phyloP scores from a whole-genome alignment of 768 basidiomycete species.

The Trametes cinnabarina region DNA sequence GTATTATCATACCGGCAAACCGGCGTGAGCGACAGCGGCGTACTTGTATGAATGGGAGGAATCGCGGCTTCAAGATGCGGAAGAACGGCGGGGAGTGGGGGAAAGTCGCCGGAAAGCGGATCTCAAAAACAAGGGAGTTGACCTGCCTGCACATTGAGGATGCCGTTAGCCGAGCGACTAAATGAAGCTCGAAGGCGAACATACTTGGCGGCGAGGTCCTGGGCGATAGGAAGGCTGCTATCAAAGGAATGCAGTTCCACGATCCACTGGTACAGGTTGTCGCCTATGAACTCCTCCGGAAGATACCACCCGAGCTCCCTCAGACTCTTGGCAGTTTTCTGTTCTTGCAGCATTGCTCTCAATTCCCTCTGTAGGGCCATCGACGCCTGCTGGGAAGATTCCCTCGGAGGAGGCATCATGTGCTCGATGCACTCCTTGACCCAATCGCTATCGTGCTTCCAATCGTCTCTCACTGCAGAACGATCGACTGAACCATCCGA shows the following conservation, averaged over 20 bases:
- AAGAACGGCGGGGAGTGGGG: conserved; percentile 76
- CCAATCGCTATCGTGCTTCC: conserved; percentile 54
- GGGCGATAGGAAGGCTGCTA: conserved; percentile 52
- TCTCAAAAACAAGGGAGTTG: conserved; percentile 69
- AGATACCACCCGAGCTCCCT: conserved; percentile 71
- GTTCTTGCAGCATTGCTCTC: conserved; percentile 58
- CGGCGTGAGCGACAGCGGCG: not conserved
- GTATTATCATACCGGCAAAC: not conserved
- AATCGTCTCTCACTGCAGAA: conserved; percentile 36
- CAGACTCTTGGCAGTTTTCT: conserved; percentile 45
- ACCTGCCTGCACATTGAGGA: conserved; percentile 41
- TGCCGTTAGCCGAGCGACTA: no score
- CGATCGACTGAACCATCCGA: not conserved
- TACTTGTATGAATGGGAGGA: conserved; percentile 61
- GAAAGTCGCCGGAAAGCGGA: conserved; percentile 64
- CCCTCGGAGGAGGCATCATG: conserved; percentile 58
- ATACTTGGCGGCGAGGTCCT: conserved; percentile 53
- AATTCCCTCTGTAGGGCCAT: conserved; percentile 63
- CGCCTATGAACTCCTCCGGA: conserved; percentile 59
- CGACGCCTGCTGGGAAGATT: conserved; percentile 52
- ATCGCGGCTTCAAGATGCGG: conserved; percentile 69
- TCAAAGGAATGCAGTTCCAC: conserved; percentile 75
- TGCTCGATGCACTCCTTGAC: conserved; percentile 43
- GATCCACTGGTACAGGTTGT: conserved; percentile 73
- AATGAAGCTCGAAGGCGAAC: conserved; percentile 17